These are phyloP conservation scores for Erigeron philadelphicus DNA, from an alignment of 140 eudicot species.

Conservation along the genomic window DNA sequence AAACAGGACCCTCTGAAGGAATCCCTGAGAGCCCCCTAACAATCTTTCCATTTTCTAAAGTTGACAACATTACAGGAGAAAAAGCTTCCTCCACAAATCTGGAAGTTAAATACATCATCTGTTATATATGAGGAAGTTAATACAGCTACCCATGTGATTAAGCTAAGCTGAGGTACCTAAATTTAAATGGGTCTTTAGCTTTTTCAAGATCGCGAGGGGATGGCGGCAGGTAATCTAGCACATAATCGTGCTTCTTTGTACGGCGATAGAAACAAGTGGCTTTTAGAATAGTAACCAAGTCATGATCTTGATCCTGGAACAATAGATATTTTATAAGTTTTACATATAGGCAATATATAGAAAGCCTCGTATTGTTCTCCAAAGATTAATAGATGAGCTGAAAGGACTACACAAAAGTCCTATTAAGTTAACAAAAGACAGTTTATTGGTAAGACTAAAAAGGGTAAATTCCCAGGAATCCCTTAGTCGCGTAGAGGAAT, in stretches of 20 bases:
- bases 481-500: no score
- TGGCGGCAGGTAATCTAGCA: conserved; percentile 68
- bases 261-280: conserved; percentile 67
- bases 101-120: conserved; percentile 8
- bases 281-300: conserved; percentile 50
- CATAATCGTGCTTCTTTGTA: conserved; percentile 40
- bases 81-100: conserved; percentile 52
- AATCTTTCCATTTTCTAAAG: conserved; percentile 60
- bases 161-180: conserved; percentile 37
- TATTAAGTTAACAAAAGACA: no score
- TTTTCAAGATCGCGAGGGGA: conserved; percentile 40
- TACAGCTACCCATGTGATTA: not conserved
- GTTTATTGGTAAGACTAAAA: no score
- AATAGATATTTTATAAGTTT: not conserved
- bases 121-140: no score
- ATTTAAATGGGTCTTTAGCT: conserved; percentile 28
- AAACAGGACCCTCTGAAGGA: conserved; percentile 77
- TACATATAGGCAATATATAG: not conserved
- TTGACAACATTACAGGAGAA: conserved; percentile 75
- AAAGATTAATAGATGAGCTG: not conserved
- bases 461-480: no score
- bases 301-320: conserved; percentile 53
- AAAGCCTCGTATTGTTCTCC: no score
- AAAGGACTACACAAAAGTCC: not conserved
- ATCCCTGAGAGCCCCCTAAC: conserved; percentile 75